These are phyloP conservation scores for Tricholoma saponaceum DNA, from an alignment of 768 basidiomycete species.

Conservation along the genomic window DNA sequence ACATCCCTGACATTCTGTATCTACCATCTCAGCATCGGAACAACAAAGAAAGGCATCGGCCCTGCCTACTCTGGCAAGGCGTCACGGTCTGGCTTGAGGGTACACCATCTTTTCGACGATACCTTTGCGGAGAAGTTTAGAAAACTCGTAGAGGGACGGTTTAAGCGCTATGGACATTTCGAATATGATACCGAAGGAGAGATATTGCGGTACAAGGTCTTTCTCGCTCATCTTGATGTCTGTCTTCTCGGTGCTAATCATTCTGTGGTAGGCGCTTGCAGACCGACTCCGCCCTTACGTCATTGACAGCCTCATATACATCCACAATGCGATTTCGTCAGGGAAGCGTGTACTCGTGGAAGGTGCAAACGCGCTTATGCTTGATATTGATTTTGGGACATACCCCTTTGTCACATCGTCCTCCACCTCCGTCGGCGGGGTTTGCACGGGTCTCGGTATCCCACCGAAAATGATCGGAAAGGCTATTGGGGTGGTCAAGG, in stretches of 20 bases:
- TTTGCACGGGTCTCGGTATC: slow-evolving; percentile 96
- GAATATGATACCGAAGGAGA: slow-evolving; percentile 99
- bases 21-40: slow-evolving; percentile 70
- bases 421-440: slow-evolving; percentile 89
- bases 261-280: slow-evolving; percentile 60
- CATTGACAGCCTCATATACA: slow-evolving; percentile 79
- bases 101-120: slow-evolving; percentile 93
- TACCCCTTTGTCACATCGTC: slow-evolving; percentile 98
- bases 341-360: slow-evolving; percentile 88
- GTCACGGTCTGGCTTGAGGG: slow-evolving; percentile 89
- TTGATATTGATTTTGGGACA: slow-evolving; percentile 96
- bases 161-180: slow-evolving; percentile 97
- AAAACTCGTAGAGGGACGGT: slow-evolving; percentile 91
- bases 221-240: slow-evolving; percentile 1
- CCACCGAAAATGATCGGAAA: slow-evolving; percentile 87
- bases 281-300: slow-evolving; percentile 84
- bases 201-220: slow-evolving; percentile 89
- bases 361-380: slow-evolving; percentile 98
- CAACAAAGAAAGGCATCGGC: slow-evolving; percentile 97
- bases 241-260: background rate
- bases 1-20: slow-evolving; percentile 3
- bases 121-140: slow-evolving; percentile 91
- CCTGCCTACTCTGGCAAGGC: slow-evolving; percentile 98
- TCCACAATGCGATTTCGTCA: slow-evolving; percentile 73
- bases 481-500: slow-evolving; percentile 92